Percentiles rank a stretch among this genome's conserved stretches.
These are phyloP conservation scores for Amyloporia xantha DNA, from an alignment of 768 basidiomycete genomes.

Conservation along the genomic window DNA sequence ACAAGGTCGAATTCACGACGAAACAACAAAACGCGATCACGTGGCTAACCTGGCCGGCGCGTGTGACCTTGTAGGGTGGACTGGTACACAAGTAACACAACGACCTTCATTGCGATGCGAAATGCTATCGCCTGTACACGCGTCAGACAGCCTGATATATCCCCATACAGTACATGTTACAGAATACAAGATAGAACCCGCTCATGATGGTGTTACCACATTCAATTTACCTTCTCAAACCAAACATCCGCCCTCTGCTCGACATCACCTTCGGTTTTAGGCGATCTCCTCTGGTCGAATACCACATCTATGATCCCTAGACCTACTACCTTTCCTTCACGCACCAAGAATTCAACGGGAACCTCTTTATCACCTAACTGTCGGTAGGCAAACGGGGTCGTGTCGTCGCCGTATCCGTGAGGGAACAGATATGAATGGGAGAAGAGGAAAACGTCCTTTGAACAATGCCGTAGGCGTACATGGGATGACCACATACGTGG, in stretches of 20 bases:
- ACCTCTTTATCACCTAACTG: slow-evolving; percentile 4
- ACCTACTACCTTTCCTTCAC: slow-evolving; percentile 4
- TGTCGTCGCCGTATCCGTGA: slow-evolving; percentile 28
- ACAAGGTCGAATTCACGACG: no score
- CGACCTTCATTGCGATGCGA: no score
- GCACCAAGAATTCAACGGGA: slow-evolving; percentile 6
- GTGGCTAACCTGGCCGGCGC: no score
- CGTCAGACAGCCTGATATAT: no score
- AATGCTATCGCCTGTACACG: no score
- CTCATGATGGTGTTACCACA: no score
- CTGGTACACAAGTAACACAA: no score
- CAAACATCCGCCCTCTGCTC: slow-evolving; percentile 9
- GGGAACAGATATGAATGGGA: slow-evolving; percentile 27
- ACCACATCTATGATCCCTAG: slow-evolving; percentile 8
- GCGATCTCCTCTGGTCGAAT: slow-evolving; percentile 3
- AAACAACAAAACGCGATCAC: no score
- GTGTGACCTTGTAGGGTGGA: no score
- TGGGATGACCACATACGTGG: slow-evolving; percentile 30
- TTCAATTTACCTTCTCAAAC: slow-evolving; percentile 7
- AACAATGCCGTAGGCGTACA: slow-evolving; percentile 22
- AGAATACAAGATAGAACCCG: no score
- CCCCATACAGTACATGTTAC: no score
- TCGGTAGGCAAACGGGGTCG: slow-evolving; percentile 8
- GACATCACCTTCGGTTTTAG: not conserved
- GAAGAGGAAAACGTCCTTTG: slow-evolving; percentile 9